Evolutionary conservation across 352 stramenopile species (phyloP).

Genomic region (Phytophthora melonis): DNA sequence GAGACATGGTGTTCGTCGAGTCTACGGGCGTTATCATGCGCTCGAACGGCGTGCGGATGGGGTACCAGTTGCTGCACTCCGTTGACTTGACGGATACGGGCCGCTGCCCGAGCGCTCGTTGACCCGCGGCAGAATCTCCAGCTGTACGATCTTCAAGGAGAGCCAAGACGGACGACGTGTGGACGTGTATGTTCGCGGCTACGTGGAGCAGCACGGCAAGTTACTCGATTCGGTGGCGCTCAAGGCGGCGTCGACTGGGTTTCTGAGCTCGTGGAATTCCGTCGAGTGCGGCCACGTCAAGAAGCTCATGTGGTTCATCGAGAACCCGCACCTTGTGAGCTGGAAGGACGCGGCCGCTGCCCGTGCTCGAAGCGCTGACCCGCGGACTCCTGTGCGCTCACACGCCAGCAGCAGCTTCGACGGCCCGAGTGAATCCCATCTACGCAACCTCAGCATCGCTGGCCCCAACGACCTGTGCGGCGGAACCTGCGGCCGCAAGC

Average conservation of each 20-base stretch:
- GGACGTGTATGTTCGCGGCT: slow-evolving; percentile 53
- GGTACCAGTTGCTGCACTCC: slow-evolving; percentile 55
- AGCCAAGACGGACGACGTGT: slow-evolving; percentile 30
- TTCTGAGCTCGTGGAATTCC: slow-evolving; percentile 59
- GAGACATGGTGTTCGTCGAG: slow-evolving; percentile 57
- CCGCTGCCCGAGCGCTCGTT: slow-evolving; percentile 33
- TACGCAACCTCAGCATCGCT: slow-evolving; percentile 28
- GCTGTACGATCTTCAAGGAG: slow-evolving; percentile 51
- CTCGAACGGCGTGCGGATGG: slow-evolving; percentile 40
- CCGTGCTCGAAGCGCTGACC: slow-evolving; percentile 14
- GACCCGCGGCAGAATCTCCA: slow-evolving; percentile 51
- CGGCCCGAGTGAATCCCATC: slow-evolving; percentile 19
- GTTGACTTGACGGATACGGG: slow-evolving; percentile 46
- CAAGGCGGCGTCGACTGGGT: slow-evolving; percentile 49
- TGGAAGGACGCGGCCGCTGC: slow-evolving; percentile 34
- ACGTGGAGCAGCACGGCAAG: slow-evolving; percentile 51
- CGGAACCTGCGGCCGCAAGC: slow-evolving; percentile 42
- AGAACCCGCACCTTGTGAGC: slow-evolving; percentile 39
- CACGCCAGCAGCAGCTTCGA: slow-evolving; percentile 19
- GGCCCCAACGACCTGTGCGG: slow-evolving; percentile 30
- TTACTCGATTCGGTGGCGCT: slow-evolving; percentile 51
- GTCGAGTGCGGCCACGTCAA: slow-evolving; percentile 55
- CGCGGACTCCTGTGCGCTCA: slow-evolving; percentile 10
- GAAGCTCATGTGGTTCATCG: slow-evolving; percentile 56
- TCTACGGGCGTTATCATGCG: slow-evolving; percentile 43